These are phyloP conservation scores for Erysimum pusillum DNA, from an alignment of 441 rosid genomes.

Conservation along the genomic window DNA sequence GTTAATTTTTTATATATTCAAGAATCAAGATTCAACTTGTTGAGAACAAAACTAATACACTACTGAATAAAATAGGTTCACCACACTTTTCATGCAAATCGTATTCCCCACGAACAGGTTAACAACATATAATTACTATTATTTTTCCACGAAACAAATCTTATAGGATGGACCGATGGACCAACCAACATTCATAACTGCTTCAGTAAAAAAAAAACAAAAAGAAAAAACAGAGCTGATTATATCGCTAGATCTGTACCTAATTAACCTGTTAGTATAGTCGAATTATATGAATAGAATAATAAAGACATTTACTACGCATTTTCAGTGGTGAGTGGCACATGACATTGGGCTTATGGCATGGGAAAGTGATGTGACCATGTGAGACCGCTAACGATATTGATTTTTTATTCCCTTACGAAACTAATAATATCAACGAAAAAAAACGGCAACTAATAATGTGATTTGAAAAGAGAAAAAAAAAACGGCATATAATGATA, in stretches of 20 bases:
- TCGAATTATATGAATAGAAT: slow-evolving; percentile 15
- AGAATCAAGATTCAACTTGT: background rate
- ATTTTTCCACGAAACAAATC: slow-evolving; percentile 18
- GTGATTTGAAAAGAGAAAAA: background rate
- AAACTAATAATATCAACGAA: background rate
- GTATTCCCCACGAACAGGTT: background rate
- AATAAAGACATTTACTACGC: slow-evolving; percentile 35
- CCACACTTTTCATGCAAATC: slow-evolving; percentile 4
- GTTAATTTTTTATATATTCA: background rate
- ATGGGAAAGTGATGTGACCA: slow-evolving; percentile 39
- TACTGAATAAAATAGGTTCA: background rate
- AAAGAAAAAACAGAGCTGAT: background rate
- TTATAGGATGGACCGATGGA: background rate
- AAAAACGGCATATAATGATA: background rate
- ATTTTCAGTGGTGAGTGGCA: slow-evolving; percentile 8
- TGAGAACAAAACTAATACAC: background rate
- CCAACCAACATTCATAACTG: slow-evolving; percentile 17
- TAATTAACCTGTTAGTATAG: background rate
- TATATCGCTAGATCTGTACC: slow-evolving; percentile 15
- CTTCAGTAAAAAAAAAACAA: background rate
- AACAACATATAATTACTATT: slow-evolving; percentile 1
- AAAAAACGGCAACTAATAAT: background rate
- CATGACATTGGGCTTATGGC: slow-evolving; percentile 22
- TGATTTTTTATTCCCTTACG: background rate
- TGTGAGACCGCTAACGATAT: slow-evolving; percentile 24